phyloP scores from a whole-genome alignment of 75 land plant genomes.

The Larix kaempferi region DNA sequence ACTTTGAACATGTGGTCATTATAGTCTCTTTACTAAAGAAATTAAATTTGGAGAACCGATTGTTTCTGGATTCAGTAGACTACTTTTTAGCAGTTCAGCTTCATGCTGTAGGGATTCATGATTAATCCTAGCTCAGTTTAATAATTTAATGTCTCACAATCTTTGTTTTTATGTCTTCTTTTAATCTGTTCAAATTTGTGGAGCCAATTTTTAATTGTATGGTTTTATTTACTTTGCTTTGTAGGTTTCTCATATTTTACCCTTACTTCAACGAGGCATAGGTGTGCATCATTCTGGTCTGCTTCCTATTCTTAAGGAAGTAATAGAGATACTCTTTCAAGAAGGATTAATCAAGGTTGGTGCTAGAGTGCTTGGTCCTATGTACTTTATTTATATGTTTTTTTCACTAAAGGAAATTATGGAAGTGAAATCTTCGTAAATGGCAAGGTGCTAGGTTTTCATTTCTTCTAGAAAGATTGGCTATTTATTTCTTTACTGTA shows the following conservation, averaged over 20 bases:
- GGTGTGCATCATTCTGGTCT: conserved; percentile 99
- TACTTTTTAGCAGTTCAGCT: no score
- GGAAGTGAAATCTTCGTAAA: not conserved
- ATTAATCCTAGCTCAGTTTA: no score
- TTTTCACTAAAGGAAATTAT: not conserved
- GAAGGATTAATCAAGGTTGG: conserved; percentile 98
- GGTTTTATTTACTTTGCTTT: not conserved
- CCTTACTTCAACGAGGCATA: conserved; percentile 87
- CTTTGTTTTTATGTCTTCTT: no score
- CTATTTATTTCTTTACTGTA: not conserved
- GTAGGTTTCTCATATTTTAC: conserved; percentile 89
- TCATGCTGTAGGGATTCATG: no score
- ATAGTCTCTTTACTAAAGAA: no score
- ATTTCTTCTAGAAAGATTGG: not conserved
- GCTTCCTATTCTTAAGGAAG: conserved; percentile 97
- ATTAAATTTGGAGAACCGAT: no score
- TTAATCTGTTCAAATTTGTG: no score
- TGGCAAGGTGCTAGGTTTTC: not conserved
- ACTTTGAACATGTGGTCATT: no score
- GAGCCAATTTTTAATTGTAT: no score
- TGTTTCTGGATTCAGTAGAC: no score
- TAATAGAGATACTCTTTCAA: conserved; percentile 97
- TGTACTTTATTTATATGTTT: not conserved
- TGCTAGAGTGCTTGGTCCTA: not conserved
- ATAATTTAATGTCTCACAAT: no score